phyloP scores from a whole-genome alignment of 2,329 filamentous ascomycete species.

The Aureobasidium subglaciale region DNA sequence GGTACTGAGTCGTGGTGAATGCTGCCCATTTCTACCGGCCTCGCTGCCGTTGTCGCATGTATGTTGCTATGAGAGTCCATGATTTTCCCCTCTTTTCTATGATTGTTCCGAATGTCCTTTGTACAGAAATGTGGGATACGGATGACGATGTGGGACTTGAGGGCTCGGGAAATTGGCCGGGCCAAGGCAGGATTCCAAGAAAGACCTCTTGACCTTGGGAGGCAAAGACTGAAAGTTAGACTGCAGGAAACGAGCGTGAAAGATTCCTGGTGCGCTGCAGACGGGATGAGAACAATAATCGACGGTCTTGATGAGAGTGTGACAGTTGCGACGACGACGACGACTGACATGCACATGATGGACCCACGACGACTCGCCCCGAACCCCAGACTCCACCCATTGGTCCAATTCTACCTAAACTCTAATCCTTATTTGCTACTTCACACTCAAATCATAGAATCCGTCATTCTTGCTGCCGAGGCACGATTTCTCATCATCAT shows the following conservation, averaged over 20 bases:
- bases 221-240: neutral
- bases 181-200: neutral
- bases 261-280: neutral
- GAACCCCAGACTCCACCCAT: slow-evolving; percentile 5
- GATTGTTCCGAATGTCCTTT: neutral
- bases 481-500: too few relatives aligned
- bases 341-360: neutral
- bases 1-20: neutral
- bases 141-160: neutral
- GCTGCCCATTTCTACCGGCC: neutral
- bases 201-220: neutral
- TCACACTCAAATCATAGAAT: neutral
- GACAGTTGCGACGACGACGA: neutral
- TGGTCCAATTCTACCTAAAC: neutral
- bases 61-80: neutral
- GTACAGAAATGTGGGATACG: neutral
- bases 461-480: too few relatives aligned
- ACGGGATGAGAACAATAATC: neutral
- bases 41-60: neutral
- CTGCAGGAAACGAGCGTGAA: slow-evolving; percentile 1
- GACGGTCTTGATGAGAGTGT: neutral
- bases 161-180: neutral
- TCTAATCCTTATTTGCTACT: neutral
- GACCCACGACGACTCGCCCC: neutral
- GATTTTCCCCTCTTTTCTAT: neutral